phyloP scores from a whole-genome alignment of 2,329 filamentous ascomycete species.

The Sporothrix inflata region DNA sequence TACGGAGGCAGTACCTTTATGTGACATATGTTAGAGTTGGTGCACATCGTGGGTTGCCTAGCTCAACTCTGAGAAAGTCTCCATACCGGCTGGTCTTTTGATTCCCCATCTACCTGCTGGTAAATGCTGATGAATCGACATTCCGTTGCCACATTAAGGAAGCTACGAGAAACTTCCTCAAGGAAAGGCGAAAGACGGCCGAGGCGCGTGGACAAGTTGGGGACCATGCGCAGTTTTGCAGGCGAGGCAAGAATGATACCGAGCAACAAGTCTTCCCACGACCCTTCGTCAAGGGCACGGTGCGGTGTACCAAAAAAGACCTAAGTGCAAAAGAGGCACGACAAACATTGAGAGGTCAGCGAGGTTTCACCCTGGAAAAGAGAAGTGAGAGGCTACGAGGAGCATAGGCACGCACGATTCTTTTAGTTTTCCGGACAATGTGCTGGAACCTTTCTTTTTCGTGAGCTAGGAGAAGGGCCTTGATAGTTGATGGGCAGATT shows the following conservation, averaged over 20 bases:
- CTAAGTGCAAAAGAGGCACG: not conserved
- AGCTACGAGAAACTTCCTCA: not conserved
- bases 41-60: not conserved
- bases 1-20: slow-evolving; percentile 9
- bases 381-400: not conserved
- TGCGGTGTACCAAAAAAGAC: slow-evolving; percentile 21
- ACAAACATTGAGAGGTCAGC: not conserved
- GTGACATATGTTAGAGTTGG: not conserved
- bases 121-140: not conserved
- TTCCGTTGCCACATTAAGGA: not conserved
- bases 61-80: not conserved
- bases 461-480: slow-evolving; percentile 1
- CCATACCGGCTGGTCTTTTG: slow-evolving; percentile 4
- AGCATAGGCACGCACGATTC: not conserved
- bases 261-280: slow-evolving; percentile 17
- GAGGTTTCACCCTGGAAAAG: not conserved
- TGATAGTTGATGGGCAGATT: not conserved
- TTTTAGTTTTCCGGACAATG: not conserved
- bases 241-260: slow-evolving; percentile 15
- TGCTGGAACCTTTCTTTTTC: not conserved
- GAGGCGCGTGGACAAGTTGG: not conserved
- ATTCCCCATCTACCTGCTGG: not conserved
- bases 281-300: slow-evolving; percentile 10
- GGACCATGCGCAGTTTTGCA: slow-evolving; percentile 6
- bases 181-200: not conserved